Base-by-base conservation (phyloP, 2,329 filamentous ascomycete genomes). In the Thelonectria olida region DNA sequence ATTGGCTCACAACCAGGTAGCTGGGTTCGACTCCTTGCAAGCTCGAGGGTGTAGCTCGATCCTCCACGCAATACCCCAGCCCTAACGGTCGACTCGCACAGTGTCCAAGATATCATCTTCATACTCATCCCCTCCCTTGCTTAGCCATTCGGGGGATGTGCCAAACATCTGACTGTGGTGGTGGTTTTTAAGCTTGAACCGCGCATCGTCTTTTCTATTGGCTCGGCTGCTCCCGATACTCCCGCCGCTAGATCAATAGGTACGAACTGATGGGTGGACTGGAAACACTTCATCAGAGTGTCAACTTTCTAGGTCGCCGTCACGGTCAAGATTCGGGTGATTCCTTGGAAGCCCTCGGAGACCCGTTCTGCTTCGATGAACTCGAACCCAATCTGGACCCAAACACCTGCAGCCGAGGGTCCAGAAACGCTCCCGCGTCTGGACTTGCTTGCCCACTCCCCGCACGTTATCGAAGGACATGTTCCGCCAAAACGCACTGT, bases 1-100 rank as follows among this genome's bases (percentile, higher is more conserved):
- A 54, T 25, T 47, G 42, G 44, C 41, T 39, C 17, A 54, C n/a
- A 47, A 55, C 47, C 39, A 34, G 39, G 45, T 52, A 48, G 48
- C 39, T 52, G 52, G 47, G 17, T 23, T 39, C 48, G 6, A 15
- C 10, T 7, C 31, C 42, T 15, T 47, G 58, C 41, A 41, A 13
- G 20, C 34, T 34, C 10, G 15, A 28, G 47, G n/a, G 17, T 49
- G 22, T 39, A 15, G 27, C 19, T 31, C 31, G n/a, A 10, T 28
- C n/a, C 20, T 45, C 19, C 2, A 19, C 19, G 13, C n/a, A 27
- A 6, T 22, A 34, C 22, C 2, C 20, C 22, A 25, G 19, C 39
- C 8, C n/a, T 49, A 27, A 54, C 27, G 22, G 20, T 15, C 23
- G 22, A 19, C 41, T 54, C 7, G 20, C 15, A 44, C 42, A 27